Conservation (phyloP, 805 yeast species). For the Schwanniomyces yamadae region DNA sequence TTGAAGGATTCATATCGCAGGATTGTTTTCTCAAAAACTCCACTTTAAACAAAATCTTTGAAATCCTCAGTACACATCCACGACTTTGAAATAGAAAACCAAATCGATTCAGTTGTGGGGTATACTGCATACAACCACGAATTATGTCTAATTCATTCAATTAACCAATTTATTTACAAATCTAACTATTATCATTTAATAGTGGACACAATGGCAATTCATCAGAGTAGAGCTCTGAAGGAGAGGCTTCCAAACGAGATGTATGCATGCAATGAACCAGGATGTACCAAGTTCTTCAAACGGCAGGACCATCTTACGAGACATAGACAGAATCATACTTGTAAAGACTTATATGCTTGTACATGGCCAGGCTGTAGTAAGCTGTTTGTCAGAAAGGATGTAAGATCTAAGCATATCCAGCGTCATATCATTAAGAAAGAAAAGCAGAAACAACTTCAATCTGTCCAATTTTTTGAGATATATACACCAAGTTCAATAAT, state of each 20-base stretch:
- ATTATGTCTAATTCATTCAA: no score
- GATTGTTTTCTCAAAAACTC: no score
- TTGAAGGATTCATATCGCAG: no score
- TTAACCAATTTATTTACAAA: no score
- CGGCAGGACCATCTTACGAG: slow-evolving; percentile 12
- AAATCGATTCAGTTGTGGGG: no score
- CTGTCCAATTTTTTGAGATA: slow-evolving; percentile 8
- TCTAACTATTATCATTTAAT: no score
- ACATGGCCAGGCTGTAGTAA: slow-evolving; percentile 9
- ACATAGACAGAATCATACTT: slow-evolving; percentile 10
- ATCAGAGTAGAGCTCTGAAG: no score
- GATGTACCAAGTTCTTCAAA: slow-evolving; percentile 10
- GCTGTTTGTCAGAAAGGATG: slow-evolving; percentile 13
- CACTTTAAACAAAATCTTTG: no score
- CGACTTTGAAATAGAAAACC: no score
- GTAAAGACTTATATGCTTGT: slow-evolving; percentile 7
- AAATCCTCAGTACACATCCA: no score
- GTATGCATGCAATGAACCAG: slow-evolving; percentile 8
- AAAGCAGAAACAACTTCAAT: slow-evolving; percentile 6
- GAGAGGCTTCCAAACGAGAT: background rate
- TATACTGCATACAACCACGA: no score
- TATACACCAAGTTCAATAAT: slow-evolving; percentile 2
- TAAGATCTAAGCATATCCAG: slow-evolving; percentile 9
- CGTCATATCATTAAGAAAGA: slow-evolving; percentile 8
- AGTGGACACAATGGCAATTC: no score